Base-by-base conservation (phyloP, 1,284 basidiomycete species). In the Moniliella sp. region DNA sequence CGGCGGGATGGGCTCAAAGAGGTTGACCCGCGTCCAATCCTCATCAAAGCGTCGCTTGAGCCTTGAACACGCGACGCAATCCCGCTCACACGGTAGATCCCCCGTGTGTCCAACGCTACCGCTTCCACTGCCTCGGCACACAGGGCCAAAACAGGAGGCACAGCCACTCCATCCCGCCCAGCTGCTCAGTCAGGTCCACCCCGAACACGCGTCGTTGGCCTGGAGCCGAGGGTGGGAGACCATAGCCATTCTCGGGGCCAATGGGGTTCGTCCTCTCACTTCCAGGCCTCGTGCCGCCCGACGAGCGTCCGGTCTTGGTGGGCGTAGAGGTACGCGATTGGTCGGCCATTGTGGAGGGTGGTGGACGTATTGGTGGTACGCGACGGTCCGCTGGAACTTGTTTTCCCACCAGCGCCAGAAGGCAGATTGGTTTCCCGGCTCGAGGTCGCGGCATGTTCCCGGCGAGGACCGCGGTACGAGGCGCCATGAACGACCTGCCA, bases 31-130 rank as follows among this genome's bases (percentile, higher is more conserved):
- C 21, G 7, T 19, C 32, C 28, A 25, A 33, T 27, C 32, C 10
- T 72, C 74, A 62, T 99, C 86, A 19, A 97, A 67, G 38, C 71
- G 70, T 36, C 74, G 74, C 63, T 82, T 84, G 37, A 99, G 66
- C 43, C 74, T 73, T 74, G 69, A 25, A 97, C 78, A 50, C 82
- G 79, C 30, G 78, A 82, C 28, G 78, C 76, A 46, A 78, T 93
- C 8, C 88, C 88, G 35, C 78, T 84, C 25, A 99, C 67, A 16
- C 88, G 72, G 62, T 97, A 99, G 33, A 99, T 79, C 27, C 88
- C 88, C 61, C 83, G 77, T 8, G 71, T 75, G 26, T 71, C 65
- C 32, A 94, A 63, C 2, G 88, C 67, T 48, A 55, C 18, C 15
- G 46, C 42, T 65, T 97, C 91, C 46, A 99, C 91, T 14, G 81